phyloP scores from a whole-genome alignment of 371 early-diverging fungal genomes.

The Blastocladiella emersonii region DNA sequence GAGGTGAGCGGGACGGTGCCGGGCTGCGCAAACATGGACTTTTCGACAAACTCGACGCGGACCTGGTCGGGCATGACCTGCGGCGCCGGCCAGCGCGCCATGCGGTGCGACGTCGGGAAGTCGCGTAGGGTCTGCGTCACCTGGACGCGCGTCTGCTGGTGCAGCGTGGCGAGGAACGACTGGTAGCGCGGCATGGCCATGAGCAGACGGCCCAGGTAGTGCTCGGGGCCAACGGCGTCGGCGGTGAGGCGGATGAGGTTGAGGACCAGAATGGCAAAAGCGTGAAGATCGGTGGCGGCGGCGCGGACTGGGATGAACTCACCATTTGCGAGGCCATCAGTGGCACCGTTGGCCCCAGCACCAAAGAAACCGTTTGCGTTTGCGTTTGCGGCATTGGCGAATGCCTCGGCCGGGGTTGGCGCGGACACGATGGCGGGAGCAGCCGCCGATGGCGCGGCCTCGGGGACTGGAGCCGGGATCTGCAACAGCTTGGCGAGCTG shows the following conservation, averaged over 20 bases:
- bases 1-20: neutral
- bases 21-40: no score
- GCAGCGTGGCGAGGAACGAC: neutral
- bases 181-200: neutral
- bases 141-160: no score
- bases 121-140: no score
- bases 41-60: neutral
- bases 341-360: no score
- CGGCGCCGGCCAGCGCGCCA: neutral
- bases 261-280: neutral
- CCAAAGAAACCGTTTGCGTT: no score
- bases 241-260: neutral
- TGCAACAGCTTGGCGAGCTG: neutral
- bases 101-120: neutral
- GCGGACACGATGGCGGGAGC: no score
- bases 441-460: no score
- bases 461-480: no score
- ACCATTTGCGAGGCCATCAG: no score
- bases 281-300: neutral
- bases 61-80: neutral
- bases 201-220: neutral
- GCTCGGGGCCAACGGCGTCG: neutral
- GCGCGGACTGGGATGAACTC: neutral
- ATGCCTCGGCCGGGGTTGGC: no score
- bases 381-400: no score